Evolutionary conservation across 2,329 filamentous ascomycete species (phyloP), one percentile per base, ranked within the genome.

Genomic region (Aspergillus carbonarius): DNA sequence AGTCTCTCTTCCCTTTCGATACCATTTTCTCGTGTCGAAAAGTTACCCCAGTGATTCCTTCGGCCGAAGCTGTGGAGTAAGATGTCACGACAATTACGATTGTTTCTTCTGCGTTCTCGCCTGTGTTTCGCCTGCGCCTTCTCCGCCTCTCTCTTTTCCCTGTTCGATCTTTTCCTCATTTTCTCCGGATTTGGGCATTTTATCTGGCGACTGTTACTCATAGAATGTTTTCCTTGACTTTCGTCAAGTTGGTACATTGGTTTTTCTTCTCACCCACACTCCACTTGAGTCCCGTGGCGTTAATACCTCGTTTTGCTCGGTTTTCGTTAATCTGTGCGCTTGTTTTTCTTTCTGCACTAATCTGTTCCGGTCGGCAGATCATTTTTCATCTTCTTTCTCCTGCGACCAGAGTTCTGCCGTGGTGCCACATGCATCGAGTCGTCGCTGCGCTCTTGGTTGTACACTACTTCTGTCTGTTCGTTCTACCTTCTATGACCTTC

Each of bases 1-100:
- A 46, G 46, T 58, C 46, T 59, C 27, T 37, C 32, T 23, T 42
- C n/a, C 39, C 54, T 55, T 55, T 60, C 59, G 60, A 66, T 63
- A 63, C 61, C 55, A 61, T 58, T 60, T 54, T 53, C 57, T 54
- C 63, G 42, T 66, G 60, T 63, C 54, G 60, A 42, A 59, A 61
- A 49, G 58, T 56, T 62, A 49, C 59, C 52, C 46, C 51, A 40
- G 65, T 60, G 59, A 65, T 50, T 58, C 61, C 61, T 61, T 46
- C 58, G 55, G 58, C 40, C 17, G 37, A 37, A 40, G 30, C 60
- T 57, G 60, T 58, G 62, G 60, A 63, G 63, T 60, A 60, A 63
- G 69, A 68, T 70, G 69, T 71, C 69, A 73, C 70, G 71, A 73
- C 66, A 70, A 72, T 72, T 61, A 74, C 68, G 71, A 74, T 67